A percentile compares a stretch with the other conserved stretches of the same genome.
Conservation (phyloP, 495 filamentous ascomycete species). For the Xylaria castorea region DNA sequence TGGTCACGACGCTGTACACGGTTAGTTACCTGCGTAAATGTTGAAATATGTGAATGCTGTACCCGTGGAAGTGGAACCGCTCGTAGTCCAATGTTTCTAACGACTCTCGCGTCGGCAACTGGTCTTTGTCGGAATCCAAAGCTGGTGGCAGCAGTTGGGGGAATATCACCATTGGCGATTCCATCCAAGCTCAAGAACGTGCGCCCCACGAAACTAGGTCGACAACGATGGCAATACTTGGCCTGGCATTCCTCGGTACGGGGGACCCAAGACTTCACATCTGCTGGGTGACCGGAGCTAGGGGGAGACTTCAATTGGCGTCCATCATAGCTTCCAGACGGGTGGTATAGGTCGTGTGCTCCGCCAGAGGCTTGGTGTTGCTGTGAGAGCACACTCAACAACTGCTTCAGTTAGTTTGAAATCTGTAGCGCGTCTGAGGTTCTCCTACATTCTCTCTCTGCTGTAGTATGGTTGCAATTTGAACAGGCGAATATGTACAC, state of each 20-base stretch:
- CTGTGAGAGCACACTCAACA: constrained; percentile 10
- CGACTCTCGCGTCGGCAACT: constrained; percentile 37
- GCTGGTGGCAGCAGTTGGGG: constrained; percentile 47
- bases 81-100: constrained; percentile 47
- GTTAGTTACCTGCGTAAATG: constrained; percentile 1
- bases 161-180: constrained; percentile 53
- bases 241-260: constrained; percentile 55
- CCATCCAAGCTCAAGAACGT: constrained; percentile 58
- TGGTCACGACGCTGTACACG: not conserved
- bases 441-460: constrained; percentile 50
- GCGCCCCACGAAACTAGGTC: constrained; percentile 50
- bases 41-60: constrained; percentile 12
- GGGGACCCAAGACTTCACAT: constrained; percentile 49
- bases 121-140: constrained; percentile 52
- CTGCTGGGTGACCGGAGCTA: constrained; percentile 25
- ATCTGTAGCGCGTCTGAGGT: not conserved
- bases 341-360: constrained; percentile 18
- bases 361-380: not conserved
- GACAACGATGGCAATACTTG: constrained; percentile 60
- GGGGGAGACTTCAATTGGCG: constrained; percentile 19
- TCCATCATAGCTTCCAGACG: constrained; percentile 6
- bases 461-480: constrained; percentile 47
- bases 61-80: constrained; percentile 45
- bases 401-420: constrained; percentile 13
- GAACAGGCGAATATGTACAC: constrained; percentile 49